Base-by-base conservation (phyloP, 306 rosid genomes). In the Cicer pinnatifidum region DNA sequence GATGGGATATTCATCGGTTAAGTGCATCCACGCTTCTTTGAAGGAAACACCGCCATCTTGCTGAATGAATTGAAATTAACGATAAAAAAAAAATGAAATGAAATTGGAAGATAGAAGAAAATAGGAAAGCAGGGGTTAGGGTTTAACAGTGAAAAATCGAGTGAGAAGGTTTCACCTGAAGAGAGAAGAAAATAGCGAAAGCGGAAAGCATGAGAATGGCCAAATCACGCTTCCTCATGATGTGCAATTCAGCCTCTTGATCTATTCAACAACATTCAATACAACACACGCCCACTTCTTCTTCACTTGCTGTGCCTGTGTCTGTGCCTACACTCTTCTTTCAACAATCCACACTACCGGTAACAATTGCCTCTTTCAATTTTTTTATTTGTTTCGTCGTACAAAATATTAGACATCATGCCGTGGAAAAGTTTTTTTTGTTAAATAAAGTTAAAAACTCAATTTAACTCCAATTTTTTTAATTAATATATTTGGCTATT, bases 141-240 rank as follows among this genome's bases (percentile, higher is more conserved):
- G 83, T 76, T 76, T 60, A 1, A 44, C 9, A 50, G 74, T 15
- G 75, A 53, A 6, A 13, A 3, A 50, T 4, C 6, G 53, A 9
- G n/a, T 7, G 13, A 9, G 20, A 1, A 53, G 10, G 62, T 16
- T 17, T 20, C 11, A 94, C 98, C 90, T 94, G 99, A 60, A 95
- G 97, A 59, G 99, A 85, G 90, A 90, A 95, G 87, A 95, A 95
- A 78, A 95, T 88, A 53, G 99, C 99, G 84, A 95, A 91, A 75
- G 99, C 96, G 8, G 89, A 88, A 53, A 95, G 99, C 97, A 95
- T 95, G 40, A 95, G 97, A 82, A 95, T 95, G 60, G 97, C 91
- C 78, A 95, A 90, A 84, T 95, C 99, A 51, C 99, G 97, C 89
- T 95, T 95, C 93, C 99, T 95, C 99, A 95, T 91, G 41, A 13